Base-by-base conservation (phyloP, 352 stramenopile species). In the Phytophthora crassamura region DNA sequence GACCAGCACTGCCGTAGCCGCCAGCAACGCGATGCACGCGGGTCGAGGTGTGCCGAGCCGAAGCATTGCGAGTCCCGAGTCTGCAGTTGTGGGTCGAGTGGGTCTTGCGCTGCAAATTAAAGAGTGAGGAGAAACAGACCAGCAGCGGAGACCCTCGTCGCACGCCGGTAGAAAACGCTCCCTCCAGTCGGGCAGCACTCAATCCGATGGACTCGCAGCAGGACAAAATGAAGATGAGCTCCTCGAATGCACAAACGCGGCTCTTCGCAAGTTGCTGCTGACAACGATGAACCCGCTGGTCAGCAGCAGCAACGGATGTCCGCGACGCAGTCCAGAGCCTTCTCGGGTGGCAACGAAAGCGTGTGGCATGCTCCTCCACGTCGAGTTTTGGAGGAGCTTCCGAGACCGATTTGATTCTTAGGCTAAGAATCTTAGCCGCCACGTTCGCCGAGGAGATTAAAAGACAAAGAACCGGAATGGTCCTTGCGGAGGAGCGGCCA, bases 1-100 rank as follows among this genome's bases (percentile, higher is more conserved):
- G 39, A 77, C 25, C 40, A 86, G 73, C 33, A 28, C 39, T 12
- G 36, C 20, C 20, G 41, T 30, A 30, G 25, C 20, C 14, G 18
- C 7, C 41, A 48, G 41, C 41, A 48, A 30, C 20, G 41, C 10
- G 41, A 48, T 48, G 18, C 39, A 25, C 16, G 39, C n/a, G 20
- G 41, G 36, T 33, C 8, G 45, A 22, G 28, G 32, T 49, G 20
- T 35, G 16, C 16, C 15, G 36, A 48, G 22, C 15, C 34, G 49
- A 38, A 42, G 33, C 49, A 53, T 60, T 30, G 20, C 30, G 32
- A 42, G 22, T 58, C 40, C n/a, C 25, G 28, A 30, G 22, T n/a
- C n/a, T 40, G 15, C 49, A 38, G 42, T 52, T 4, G 35, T 43
- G 12, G 20, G 28, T 38, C 20, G 14, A 36, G 6, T 50, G 25